Evolutionary conservation across 1,284 basidiomycete species (phyloP), one percentile per base, ranked within the genome.

Genomic region (Stygiomarasmius scandens): DNA sequence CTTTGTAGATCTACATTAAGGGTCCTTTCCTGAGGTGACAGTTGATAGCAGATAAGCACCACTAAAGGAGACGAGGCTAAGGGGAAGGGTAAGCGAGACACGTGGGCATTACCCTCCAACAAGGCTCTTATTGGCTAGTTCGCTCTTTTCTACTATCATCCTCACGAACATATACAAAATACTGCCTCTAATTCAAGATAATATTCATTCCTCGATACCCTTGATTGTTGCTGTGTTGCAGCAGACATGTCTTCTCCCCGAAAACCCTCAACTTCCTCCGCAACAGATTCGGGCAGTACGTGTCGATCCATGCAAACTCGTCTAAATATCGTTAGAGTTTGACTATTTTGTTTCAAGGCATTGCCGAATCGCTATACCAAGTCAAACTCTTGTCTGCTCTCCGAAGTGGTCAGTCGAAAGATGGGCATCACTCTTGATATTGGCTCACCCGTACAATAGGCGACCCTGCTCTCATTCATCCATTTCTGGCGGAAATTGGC

Each of bases 361-460:
- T 55, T 9, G 64, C 46, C 19, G 89, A 90, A 61, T 86, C 91
- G 1, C 71, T 92, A 5, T 87, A 89, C 68, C 90, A 92, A 74
- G 89, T 94, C 65, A 86, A 85, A 64, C 78, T 96, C 5, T 78
- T 96, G 9, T 84, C 90, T 4, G 94, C 93, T 3, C 80, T 96
- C 19, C 82, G 92, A 20, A 85, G 68, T 60, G 76, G 75, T 74
- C 49, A 45, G 73, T 62, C 23, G 14, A 19, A 29, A 19, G 9
- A 2, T 19, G 8, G 19, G 19, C n/a, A 22, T 8, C 27, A 11
- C 9, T 29, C 25, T 49, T n/a, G 16, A 27, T 22, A 9, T 47
- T 49, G 4, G 32, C 25, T 49, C 14, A 32, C 22, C 4, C 23
- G 16, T 49, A 49, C 27, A 23, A 49, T 69, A 83, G 91, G 91